A percentile compares a stretch with the other conserved stretches of the same genome.
Conservation (phyloP, 2,329 filamentous ascomycete genomes). For the Aspergillus thermomutatus region DNA sequence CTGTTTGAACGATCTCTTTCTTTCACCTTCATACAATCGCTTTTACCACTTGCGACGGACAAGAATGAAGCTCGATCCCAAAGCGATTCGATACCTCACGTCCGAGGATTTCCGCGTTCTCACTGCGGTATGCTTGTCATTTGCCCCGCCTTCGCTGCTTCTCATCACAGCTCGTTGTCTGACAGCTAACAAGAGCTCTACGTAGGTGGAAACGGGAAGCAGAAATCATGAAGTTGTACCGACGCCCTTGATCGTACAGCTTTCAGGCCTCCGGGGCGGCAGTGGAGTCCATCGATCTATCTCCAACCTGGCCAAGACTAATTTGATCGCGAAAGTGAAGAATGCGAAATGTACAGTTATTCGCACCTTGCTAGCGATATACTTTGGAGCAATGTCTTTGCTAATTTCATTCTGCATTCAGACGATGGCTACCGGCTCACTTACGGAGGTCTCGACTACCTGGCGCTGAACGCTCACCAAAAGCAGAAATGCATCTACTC, state of each 20-base stretch:
- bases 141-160: conserved; percentile 19
- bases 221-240: conserved; percentile 97
- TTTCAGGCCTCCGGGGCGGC: conserved; percentile 74
- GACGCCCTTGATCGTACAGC: conserved; percentile 78
- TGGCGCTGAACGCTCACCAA: conserved; percentile 88
- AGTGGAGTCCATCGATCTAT: conserved; percentile 82
- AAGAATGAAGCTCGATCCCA: conserved; percentile 91
- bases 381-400: neutral
- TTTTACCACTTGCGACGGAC: neutral
- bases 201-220: conserved; percentile 84
- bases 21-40: neutral
- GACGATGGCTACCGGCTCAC: conserved; percentile 95
- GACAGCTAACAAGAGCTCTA: conserved; percentile 35
- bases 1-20: conserved; percentile 3
- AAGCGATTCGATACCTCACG: conserved; percentile 86
- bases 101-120: conserved; percentile 94
- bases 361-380: neutral
- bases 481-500: conserved; percentile 79
- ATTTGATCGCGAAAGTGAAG: conserved; percentile 86
- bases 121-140: conserved; percentile 65
- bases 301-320: conserved; percentile 84
- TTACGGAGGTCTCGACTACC: conserved; percentile 94
- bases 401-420: conserved; percentile 19
- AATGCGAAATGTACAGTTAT: conserved; percentile 72
- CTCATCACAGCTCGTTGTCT: conserved; percentile 21